Percentiles rank a stretch among this genome's conserved stretches.
phyloP scores from a whole-genome alignment of 2,329 filamentous ascomycete genomes.

The Herpomyces periplanetae region DNA sequence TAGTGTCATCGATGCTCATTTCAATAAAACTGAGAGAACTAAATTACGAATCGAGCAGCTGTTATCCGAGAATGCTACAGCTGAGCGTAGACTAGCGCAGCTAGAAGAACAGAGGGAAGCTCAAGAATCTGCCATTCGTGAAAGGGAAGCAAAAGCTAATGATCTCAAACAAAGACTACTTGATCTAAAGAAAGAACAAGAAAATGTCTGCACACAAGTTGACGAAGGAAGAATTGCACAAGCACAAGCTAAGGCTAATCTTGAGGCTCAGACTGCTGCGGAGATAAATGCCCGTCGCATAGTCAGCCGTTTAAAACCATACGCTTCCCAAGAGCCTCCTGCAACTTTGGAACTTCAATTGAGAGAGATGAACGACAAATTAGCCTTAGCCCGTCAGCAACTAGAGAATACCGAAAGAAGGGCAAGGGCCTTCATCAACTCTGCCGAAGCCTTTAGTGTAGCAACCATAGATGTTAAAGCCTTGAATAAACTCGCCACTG shows the following conservation, averaged over 20 bases:
- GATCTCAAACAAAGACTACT: constrained; percentile 46
- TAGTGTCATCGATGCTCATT: constrained; percentile 54
- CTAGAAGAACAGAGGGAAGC: constrained; percentile 39
- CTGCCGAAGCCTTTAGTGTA: constrained; percentile 49
- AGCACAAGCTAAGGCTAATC: constrained; percentile 23
- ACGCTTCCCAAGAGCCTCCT: constrained; percentile 62
- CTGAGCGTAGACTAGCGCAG: constrained; percentile 36
- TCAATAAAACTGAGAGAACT: constrained; percentile 52
- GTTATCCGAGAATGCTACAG: constrained; percentile 49
- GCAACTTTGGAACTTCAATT: constrained; percentile 42
- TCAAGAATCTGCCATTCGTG: constrained; percentile 39
- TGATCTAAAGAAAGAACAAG: constrained; percentile 41
- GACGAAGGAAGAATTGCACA: constrained; percentile 53
- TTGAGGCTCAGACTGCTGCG: constrained; percentile 29
- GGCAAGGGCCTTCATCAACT: constrained; percentile 62
- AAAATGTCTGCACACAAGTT: constrained; percentile 38
- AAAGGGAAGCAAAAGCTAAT: constrained; percentile 53
- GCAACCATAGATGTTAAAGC: constrained; percentile 50
- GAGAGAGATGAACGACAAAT: constrained; percentile 36
- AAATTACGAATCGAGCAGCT: constrained; percentile 59
- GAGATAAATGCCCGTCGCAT: constrained; percentile 41
- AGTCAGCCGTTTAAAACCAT: constrained; percentile 54
- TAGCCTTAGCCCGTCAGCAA: constrained; percentile 36
- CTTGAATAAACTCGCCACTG: constrained; percentile 57
- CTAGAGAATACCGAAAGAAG: constrained; percentile 61